Evolutionary conservation across 73 alveolate genomes (phyloP).

Genomic region (Paramecium octaurelia): DNA sequence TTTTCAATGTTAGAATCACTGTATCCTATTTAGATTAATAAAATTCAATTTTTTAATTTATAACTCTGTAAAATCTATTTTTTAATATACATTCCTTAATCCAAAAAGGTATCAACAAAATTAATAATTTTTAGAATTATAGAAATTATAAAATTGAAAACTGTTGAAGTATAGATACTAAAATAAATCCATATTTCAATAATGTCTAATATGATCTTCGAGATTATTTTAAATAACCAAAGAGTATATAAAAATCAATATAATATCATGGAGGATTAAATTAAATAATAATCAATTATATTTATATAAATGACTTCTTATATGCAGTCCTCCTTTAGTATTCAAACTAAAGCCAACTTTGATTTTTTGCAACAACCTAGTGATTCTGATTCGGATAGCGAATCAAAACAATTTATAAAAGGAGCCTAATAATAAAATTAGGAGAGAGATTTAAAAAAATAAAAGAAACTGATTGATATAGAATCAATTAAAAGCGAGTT

Average conservation of each 20-base stretch:
- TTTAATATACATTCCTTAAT: no score
- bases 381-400: not conserved
- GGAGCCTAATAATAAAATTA: not conserved
- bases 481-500: not conserved
- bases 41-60: no score
- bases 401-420: not conserved
- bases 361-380: not conserved
- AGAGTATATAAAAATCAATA: not conserved
- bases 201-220: not conserved
- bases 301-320: not conserved
- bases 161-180: no score
- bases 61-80: no score
- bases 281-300: not conserved
- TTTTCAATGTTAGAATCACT: no score
- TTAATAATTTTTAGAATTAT: no score
- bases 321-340: not conserved
- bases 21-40: not conserved
- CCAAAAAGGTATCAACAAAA: no score
- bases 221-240: not conserved
- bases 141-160: no score
- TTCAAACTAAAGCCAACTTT: not conserved
- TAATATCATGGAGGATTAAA: not conserved
- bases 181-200: no score
- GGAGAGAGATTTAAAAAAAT: not conserved
- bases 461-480: constrained; percentile 36